Base-by-base conservation (phyloP, 116 monocot species). In the Posidonia oceanica region DNA sequence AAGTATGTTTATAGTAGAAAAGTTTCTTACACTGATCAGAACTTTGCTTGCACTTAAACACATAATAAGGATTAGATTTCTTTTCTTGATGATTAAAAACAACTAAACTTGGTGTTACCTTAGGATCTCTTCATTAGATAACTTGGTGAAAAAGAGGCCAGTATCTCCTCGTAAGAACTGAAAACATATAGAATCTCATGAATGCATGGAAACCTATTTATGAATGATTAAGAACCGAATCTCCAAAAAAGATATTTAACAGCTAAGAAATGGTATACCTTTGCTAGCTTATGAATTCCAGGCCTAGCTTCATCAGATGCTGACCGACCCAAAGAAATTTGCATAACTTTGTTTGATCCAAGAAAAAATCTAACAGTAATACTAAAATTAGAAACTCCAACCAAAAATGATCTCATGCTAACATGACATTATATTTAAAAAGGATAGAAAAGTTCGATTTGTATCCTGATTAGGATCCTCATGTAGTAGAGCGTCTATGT, bases 261-360 rank as follows among this genome's bases (percentile, higher is more conserved):
- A 14, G 48, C 3, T 13, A 4, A 69, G 22, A 54, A 41, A 3
- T 40, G 36, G 10, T 2, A 36, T 36, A 88, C 99, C 86, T 93
- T 99, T 21, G 90, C 77, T 58, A 99, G 87, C 67, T 90, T 99
- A 74, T 86, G 86, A 66, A 86, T 67, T 52, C 87, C 82, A 15
- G 86, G 84, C 62, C 79, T 90, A 17, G 23, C 64, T 75, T 93
- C 99, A 67, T 99, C 90, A 29, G 90, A 80, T 10, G 51, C 59
- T 0, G 93, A 88, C 4, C 86, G 78, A 0, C 99, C 93, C 54
- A 99, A 67, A 4, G 99, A 61, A 40, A 90, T 64, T 79, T 93
- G 93, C 99, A 99, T 99, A 16, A 93, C 99, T 77, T 93, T 99
- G 70, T 93, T 99, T 42, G 90, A 86, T 36, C 90, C 93, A 44